phyloP scores from a whole-genome alignment of 345 rosid genomes.

The Eucalyptus polybractea region DNA sequence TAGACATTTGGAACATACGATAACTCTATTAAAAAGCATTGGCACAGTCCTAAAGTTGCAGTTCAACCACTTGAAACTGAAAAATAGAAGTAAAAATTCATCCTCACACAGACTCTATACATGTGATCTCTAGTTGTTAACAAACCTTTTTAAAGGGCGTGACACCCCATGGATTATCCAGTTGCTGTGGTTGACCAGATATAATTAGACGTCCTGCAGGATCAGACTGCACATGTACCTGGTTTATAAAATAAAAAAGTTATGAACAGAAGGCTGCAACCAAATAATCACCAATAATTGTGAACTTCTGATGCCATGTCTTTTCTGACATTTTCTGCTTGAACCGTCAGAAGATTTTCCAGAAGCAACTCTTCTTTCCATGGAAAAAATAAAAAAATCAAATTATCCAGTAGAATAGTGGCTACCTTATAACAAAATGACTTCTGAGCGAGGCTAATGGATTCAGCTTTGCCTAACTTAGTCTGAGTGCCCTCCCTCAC shows the following conservation, averaged over 20 bases:
- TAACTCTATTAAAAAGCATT: background rate
- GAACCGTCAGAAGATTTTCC: background rate
- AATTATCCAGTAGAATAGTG: background rate
- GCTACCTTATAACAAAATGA: background rate
- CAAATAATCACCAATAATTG: background rate
- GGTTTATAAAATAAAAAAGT: background rate
- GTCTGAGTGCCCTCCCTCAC: background rate
- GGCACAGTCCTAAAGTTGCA: background rate
- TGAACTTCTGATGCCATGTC: background rate
- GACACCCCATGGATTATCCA: slow-evolving; percentile 69
- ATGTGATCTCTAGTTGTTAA: background rate
- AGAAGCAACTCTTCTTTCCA: background rate
- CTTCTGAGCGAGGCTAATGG: background rate
- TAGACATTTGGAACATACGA: background rate
- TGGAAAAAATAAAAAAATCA: background rate
- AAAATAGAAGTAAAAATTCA: background rate
- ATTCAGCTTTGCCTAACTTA: background rate
- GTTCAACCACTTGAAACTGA: background rate
- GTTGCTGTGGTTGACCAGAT: slow-evolving; percentile 54
- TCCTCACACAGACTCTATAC: background rate
- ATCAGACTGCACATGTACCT: slow-evolving; percentile 75
- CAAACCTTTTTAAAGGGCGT: slow-evolving; percentile 61
- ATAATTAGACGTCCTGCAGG: slow-evolving; percentile 63
- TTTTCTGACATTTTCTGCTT: background rate
- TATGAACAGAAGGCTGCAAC: background rate